phyloP scores from a whole-genome alignment of 1,284 basidiomycete genomes.

The Amylostereum areolatum region DNA sequence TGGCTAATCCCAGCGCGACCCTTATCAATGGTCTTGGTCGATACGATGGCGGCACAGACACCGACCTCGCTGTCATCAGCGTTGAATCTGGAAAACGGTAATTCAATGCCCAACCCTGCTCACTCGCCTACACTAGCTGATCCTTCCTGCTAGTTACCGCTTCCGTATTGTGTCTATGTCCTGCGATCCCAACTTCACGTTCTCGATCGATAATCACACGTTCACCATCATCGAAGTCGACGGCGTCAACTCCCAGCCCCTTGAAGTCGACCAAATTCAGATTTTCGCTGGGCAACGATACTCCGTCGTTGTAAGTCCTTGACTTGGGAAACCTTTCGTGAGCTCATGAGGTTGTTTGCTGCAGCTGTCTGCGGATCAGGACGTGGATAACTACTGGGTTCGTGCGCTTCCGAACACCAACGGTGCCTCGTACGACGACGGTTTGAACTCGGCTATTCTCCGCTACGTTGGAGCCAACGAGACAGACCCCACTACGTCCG shows the following conservation, averaged over 20 bases:
- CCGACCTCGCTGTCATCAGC: constrained; percentile 22
- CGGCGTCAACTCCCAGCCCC: constrained; percentile 22
- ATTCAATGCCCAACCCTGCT: no score
- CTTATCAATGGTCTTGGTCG: constrained; percentile 28
- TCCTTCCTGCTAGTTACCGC: constrained; percentile 18
- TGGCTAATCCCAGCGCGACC: constrained; percentile 16
- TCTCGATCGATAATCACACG: constrained; percentile 28
- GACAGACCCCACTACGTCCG: constrained; percentile 22
- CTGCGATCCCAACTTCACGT: constrained; percentile 22
- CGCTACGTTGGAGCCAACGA: constrained; percentile 27
- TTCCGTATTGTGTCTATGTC: constrained; percentile 21
- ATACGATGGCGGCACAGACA: constrained; percentile 18
- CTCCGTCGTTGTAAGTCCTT: constrained; percentile 16
- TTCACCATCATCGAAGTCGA: constrained; percentile 31
- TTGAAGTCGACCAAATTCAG: constrained; percentile 18
- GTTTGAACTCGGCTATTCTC: constrained; percentile 23
- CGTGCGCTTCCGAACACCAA: not conserved
- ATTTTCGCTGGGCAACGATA: constrained; percentile 24
- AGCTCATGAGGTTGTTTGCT: no score
- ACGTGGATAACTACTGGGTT: not conserved
- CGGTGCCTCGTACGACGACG: not conserved
- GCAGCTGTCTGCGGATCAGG: not conserved
- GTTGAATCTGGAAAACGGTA: constrained; percentile 15
- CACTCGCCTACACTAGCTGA: no score
- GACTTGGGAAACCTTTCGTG: no score